Evolutionary conservation across 2,329 filamentous ascomycete genomes (phyloP), one percentile per base, ranked within the genome.

Genomic region (Fusarium buxicola): DNA sequence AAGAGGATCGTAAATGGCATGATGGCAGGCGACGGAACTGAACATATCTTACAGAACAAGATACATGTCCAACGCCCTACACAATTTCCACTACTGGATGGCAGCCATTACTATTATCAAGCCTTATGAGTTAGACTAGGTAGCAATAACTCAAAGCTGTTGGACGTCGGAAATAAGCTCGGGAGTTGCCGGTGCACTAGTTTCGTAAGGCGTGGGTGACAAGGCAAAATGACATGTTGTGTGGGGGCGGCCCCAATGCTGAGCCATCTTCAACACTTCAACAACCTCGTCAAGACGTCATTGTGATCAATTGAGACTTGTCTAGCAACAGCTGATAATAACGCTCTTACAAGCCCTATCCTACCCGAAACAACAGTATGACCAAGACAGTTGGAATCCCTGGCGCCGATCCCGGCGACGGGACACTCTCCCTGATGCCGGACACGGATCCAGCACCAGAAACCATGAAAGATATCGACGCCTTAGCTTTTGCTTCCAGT

Each of bases 121-220:
- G 21, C 21, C 21, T 21, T 21, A 21, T 21, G 21, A 21, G 4
- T 21, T 21, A n/a, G n/a, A n/a, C n/a, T n/a, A 6, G 4, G 21
- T 21, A 4, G 21, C 6, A 21, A 21, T 4, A 21, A 21, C 21
- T 21, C 21, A 21, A 21, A 21, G 21, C 21, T 21, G 6, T 21
- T 6, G 6, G 21, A 21, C 21, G 21, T 21, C 31, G 31, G 31
- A 34, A 34, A 34, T 15, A n/a, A 8, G 4, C n/a, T 34, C 31
- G 31, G 31, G 39, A 30, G 39, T 18, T 43, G 25, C 15, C 39
- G 12, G 13, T 10, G 10, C 27, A 21, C 25, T 43, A 31, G 27
- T n/a, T 5, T 30, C 24, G 15, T 31, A 43, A 43, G 39, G 39
- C 39, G 39, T 43, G 39, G n/a, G 25, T 43, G 39, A 43, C 39